Evolutionary conservation across 2,329 filamentous ascomycete genomes (phyloP).

Genomic region (Ophiostoma australiae): DNA sequence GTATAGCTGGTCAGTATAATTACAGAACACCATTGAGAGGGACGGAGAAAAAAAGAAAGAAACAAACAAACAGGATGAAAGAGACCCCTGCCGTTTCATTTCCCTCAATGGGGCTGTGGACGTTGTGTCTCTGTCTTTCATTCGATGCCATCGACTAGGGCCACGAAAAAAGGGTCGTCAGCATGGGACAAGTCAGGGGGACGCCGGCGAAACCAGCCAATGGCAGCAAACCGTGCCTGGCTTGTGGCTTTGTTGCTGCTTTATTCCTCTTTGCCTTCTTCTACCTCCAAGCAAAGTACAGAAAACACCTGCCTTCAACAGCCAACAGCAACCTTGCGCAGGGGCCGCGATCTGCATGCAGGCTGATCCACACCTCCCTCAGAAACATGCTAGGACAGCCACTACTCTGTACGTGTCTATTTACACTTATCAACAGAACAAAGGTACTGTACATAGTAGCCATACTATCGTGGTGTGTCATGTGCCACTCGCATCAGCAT

Average conservation of each 20-base stretch:
- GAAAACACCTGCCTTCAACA: background rate
- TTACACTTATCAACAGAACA: background rate
- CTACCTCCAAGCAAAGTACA: too few species aligned
- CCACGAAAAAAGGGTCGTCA: background rate
- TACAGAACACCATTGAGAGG: background rate
- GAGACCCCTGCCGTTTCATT: constrained; percentile 7
- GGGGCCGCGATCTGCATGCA: constrained; percentile 16
- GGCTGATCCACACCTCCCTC: background rate
- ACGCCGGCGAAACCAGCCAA: background rate
- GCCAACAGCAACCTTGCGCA: background rate
- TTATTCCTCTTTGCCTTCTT: background rate
- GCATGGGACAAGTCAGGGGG: constrained; percentile 7
- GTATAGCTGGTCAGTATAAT: background rate
- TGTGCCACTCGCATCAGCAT: background rate
- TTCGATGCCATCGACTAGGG: background rate
- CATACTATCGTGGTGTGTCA: background rate
- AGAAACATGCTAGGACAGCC: background rate
- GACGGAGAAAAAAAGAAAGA: background rate
- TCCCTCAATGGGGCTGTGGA: constrained; percentile 1
- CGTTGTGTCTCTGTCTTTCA: background rate
- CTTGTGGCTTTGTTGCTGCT: background rate
- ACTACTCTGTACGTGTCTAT: background rate
- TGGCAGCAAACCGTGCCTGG: background rate
- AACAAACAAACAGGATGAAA: constrained; percentile 5
- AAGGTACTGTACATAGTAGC: background rate